Base-by-base conservation (phyloP, 805 yeast species). In the Hanseniaspora taiwanica region DNA sequence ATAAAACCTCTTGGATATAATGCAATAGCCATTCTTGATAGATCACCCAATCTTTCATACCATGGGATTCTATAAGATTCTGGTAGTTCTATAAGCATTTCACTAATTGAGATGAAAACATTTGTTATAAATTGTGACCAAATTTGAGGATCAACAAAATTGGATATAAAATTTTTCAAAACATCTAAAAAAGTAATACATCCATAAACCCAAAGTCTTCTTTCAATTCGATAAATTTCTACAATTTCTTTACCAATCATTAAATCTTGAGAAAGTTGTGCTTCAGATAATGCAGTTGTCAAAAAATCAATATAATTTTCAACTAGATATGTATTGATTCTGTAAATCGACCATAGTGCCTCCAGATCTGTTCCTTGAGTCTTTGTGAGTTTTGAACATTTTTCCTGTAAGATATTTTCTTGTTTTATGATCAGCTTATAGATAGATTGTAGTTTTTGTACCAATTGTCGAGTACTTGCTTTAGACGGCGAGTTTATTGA, bases 21-120 rank as follows among this genome's bases (percentile, higher is more conserved):
- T 0, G 93, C 91, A 48, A 84, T 82, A 9, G 93, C 89, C 86
- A 84, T 82, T 53, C 94, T 64, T 27, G 89, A 78, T 47, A 84
- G 62, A 55, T 84, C 95, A 27, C 94, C 95, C 39, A 84, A 60
- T 52, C 85, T 80, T 56, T 84, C 94, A 21, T 77, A 70, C 95
- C 95, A 84, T 7, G 62, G 60, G 13, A 55, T 55, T 6, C 58
- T 50, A 45, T 56, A 59, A 42, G 52, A 56, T 25, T 54, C 51
- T 10, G 64, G 62, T 12, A 59, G 45, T 42, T 64, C 68, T 1
- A 59, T 57, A 3, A 65, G 46, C 44, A 67, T 66, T 27, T 64
- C 62, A 9, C 69, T 58, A 14, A 68, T 60, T 16, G 65, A 56
- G 44, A 74, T 74, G 56, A 81, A 80, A 23, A 85, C 79, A 55